Conservation (phyloP, 1,284 basidiomycete species). For the Ustilago esculenta region DNA sequence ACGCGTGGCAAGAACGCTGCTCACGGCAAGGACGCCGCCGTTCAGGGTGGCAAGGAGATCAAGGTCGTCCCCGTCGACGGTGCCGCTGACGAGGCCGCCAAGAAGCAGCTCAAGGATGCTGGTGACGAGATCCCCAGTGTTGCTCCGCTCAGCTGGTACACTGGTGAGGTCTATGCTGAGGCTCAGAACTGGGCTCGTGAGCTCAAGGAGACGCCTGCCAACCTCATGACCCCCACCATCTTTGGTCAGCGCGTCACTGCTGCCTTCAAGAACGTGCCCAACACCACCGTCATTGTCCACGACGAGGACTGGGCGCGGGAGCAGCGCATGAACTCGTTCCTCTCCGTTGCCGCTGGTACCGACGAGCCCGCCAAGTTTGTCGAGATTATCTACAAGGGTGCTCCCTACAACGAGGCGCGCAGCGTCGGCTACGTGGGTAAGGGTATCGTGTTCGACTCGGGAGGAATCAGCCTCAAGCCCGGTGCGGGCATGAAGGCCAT, state of each 20-base stretch:
- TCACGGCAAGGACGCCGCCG: conserved; percentile 43
- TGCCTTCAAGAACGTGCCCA: conserved; percentile 76
- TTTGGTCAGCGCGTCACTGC: conserved; percentile 78
- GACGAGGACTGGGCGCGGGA: conserved; percentile 86
- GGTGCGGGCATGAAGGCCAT: conserved; percentile 72
- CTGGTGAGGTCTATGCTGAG: conserved; percentile 73
- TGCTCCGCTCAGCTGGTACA: conserved; percentile 62
- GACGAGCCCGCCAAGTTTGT: conserved; percentile 85
- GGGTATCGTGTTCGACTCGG: conserved; percentile 75
- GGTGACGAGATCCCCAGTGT: conserved; percentile 54
- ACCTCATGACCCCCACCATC: conserved; percentile 71
- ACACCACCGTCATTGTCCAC: conserved; percentile 77
- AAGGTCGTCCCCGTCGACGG: conserved; percentile 50
- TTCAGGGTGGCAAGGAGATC: conserved; percentile 62
- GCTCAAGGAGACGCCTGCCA: conserved; percentile 85
- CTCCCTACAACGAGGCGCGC: conserved; percentile 71
- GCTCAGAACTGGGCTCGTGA: conserved; percentile 87
- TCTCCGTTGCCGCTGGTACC: conserved; percentile 85
- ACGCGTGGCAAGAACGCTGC: conserved; percentile 56
- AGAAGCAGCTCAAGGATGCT: conserved; percentile 59
- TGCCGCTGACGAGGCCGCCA: conserved; percentile 44
- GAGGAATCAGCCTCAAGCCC: conserved; percentile 87
- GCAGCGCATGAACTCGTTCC: conserved; percentile 87
- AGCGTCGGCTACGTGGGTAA: conserved; percentile 86
- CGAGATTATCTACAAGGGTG: conserved; percentile 87